Conservation (phyloP, 805 yeast genomes). For the Candida vartiovaarae region DNA sequence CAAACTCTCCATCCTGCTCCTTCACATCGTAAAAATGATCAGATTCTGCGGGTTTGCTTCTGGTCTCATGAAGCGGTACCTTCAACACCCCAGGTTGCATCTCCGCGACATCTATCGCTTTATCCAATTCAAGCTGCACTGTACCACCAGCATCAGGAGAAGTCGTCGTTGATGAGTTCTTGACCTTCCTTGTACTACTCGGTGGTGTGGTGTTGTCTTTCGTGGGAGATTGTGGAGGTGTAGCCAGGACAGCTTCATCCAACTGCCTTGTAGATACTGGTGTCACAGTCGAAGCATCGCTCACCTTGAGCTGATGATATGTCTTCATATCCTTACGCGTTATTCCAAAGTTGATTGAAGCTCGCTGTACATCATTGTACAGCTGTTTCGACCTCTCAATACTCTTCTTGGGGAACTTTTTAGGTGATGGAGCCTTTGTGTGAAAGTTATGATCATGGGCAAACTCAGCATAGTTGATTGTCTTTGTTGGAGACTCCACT, state of each 20-base stretch:
- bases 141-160: not conserved
- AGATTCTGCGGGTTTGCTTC: too few relatives aligned
- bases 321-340: conserved; percentile 10
- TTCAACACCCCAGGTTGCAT: not conserved
- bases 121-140: not conserved
- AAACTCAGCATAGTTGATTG: conserved; percentile 11
- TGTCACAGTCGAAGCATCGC: not conserved
- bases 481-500: conserved; percentile 1
- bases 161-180: not conserved
- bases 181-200: not conserved
- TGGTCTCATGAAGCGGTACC: not conserved
- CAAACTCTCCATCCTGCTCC: too few relatives aligned
- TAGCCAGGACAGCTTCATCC: not conserved
- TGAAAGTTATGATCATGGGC: conserved; percentile 11
- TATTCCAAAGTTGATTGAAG: conserved; percentile 16
- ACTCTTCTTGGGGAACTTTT: not conserved
- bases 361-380: conserved; percentile 15
- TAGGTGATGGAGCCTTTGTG: not conserved
- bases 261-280: too few relatives aligned
- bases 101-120: conserved; percentile 3
- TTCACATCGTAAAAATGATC: too few relatives aligned
- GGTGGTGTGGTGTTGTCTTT: not conserved
- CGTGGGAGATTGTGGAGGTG: not conserved
- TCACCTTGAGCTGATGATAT: conserved; percentile 1
- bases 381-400: conserved; percentile 8